phyloP scores from a whole-genome alignment of 257 asterid species.

The Solanum appendiculatum region DNA sequence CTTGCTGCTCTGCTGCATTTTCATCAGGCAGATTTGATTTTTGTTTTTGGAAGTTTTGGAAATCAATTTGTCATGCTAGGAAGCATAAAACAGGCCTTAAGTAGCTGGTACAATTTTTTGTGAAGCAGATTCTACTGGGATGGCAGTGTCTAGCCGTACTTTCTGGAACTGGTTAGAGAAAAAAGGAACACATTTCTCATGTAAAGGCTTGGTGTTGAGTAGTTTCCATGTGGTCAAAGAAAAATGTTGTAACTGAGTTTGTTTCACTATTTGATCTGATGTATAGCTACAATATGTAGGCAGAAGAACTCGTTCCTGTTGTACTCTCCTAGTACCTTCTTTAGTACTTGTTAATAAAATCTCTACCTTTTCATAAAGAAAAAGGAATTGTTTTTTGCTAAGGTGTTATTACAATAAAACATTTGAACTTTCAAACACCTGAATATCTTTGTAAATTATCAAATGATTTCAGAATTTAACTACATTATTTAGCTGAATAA shows the following conservation, averaged over 20 bases:
- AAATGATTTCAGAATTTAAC: background rate
- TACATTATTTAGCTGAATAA: background rate
- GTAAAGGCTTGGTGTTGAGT: background rate
- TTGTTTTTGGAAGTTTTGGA: background rate
- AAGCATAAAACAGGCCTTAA: background rate
- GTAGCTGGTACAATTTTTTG: background rate
- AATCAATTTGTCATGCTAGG: background rate
- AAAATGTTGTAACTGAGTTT: background rate
- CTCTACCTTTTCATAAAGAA: background rate
- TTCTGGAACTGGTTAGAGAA: background rate
- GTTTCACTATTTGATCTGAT: background rate
- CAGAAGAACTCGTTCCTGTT: background rate
- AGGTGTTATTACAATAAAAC: background rate
- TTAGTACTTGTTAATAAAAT: background rate
- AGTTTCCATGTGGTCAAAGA: background rate
- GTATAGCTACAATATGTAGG: background rate
- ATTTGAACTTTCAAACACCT: background rate
- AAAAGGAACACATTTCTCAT: background rate
- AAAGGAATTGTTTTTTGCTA: background rate
- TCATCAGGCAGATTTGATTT: background rate
- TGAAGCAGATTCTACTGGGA: background rate
- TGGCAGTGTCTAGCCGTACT: background rate
- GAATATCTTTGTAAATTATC: background rate
- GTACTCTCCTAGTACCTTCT: background rate
- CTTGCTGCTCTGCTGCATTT: background rate